Evolutionary conservation across 2,329 filamentous ascomycete species (phyloP).

Genomic region (Hyphodiscus sp.): DNA sequence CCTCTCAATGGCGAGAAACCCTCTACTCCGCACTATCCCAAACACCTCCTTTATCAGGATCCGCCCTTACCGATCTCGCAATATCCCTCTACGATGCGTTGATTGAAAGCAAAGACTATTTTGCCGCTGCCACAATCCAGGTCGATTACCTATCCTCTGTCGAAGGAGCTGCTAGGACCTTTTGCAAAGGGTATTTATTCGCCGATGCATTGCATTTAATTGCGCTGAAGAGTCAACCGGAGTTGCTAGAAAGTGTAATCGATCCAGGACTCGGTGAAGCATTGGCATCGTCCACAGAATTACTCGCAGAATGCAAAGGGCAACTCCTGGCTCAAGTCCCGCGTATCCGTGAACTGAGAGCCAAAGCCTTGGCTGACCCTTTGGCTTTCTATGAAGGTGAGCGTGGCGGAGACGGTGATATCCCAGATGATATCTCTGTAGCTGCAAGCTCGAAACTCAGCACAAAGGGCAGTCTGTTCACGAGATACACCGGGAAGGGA

Average conservation of each 20-base stretch:
- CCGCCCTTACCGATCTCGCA: conserved; percentile 63
- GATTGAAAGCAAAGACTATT: conserved; percentile 77
- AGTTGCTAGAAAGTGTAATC: conserved; percentile 60
- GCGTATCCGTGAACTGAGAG: conserved; percentile 73
- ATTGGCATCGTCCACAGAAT: conserved; percentile 76
- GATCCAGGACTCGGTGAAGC: conserved; percentile 77
- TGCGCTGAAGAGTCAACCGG: conserved; percentile 48
- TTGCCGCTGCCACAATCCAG: conserved; percentile 71
- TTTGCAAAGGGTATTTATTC: conserved; percentile 85
- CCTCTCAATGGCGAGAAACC: conserved; percentile 79
- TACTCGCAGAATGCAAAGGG: conserved; percentile 84
- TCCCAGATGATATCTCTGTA: conserved; percentile 88
- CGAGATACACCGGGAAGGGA: conserved; percentile 72
- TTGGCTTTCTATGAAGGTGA: conserved; percentile 85
- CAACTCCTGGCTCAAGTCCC: conserved; percentile 83
- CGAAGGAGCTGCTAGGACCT: conserved; percentile 61
- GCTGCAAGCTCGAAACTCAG: conserved; percentile 74
- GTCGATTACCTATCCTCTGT: conserved; percentile 73
- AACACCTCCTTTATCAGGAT: conserved; percentile 49
- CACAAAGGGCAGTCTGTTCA: conserved; percentile 86
- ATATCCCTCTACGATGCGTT: conserved; percentile 69
- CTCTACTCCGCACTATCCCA: conserved; percentile 71
- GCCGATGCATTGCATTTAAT: conserved; percentile 80
- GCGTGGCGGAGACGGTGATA: conserved; percentile 53
- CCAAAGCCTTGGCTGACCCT: conserved; percentile 77